A percentile compares a stretch with the other conserved stretches of the same genome.
These are phyloP conservation scores for Silene vulgaris DNA, from an alignment of 179 eudicot species.

Conservation along the genomic window DNA sequence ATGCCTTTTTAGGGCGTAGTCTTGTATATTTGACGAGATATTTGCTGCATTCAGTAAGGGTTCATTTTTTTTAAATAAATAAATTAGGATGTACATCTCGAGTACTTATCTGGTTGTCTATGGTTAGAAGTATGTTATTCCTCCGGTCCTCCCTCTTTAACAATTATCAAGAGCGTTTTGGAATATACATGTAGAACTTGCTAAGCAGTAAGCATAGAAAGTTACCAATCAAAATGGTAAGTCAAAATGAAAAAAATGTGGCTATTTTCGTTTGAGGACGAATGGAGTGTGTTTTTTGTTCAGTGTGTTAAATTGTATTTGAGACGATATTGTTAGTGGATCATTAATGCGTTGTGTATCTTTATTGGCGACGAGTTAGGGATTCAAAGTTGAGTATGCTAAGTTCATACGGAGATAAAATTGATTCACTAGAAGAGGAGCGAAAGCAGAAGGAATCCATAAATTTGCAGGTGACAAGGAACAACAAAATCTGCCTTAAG, in stretches of 20 bases:
- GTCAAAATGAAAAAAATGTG: neutral
- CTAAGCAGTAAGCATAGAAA: conserved; percentile 6
- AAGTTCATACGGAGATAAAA: conserved; percentile 42
- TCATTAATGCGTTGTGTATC: neutral
- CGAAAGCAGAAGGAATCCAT: conserved; percentile 41
- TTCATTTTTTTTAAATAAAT: too few relatives aligned
- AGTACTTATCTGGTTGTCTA: neutral
- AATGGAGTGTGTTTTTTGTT: neutral
- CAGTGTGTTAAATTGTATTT: neutral
- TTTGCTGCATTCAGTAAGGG: neutral
- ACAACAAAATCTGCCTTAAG: neutral
- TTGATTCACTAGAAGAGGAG: conserved; percentile 47
- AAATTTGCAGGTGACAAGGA: conserved; percentile 42
- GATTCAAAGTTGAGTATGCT: conserved; percentile 39
- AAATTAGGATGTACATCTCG: neutral
- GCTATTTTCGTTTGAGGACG: neutral
- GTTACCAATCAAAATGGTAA: neutral
- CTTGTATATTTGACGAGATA: neutral
- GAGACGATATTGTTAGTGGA: neutral
- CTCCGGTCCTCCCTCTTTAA: neutral
- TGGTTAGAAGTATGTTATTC: neutral
- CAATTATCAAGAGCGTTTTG: neutral
- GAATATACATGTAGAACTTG: neutral
- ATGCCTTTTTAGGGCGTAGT: neutral
- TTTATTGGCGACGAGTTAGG: conserved; percentile 32